Evolutionary conservation across 352 stramenopile genomes (phyloP), one percentile per base, ranked within the genome.

Genomic region (Aphanomyces cochlioides): DNA sequence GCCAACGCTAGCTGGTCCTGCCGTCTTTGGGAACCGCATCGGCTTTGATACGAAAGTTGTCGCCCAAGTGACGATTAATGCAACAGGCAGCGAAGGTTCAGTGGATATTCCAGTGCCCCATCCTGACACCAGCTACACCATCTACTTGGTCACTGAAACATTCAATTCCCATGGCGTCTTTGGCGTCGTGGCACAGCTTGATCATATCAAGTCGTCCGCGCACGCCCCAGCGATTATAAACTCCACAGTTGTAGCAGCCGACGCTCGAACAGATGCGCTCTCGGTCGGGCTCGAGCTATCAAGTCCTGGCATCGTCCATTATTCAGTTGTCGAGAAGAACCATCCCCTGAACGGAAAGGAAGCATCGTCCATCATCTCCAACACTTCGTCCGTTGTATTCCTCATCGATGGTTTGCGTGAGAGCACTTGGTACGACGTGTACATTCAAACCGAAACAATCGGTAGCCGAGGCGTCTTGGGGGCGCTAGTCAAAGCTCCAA

Each of bases 91-190:
- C 5, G 89, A 81, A 78, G 66, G 67, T 37, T 80, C 90, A 60
- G 60, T 91, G 34, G 78, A 84, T 13, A 72, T 93, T 21, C 68
- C 66, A 15, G 85, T 91, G 0, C 84, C 87, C 8, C 67, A 73
- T 4, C 65, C 82, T 10, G 81, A 79, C 5, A 57, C 69, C 0
- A 90, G 89, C 68, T 92, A 92, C 75, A 90, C 83, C 0, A 73
- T 92, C n/a, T 76, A 85, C 57, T 65, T 94, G 10, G 84, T 91
- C 8, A 89, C 86, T 0, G 86, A 94, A 67, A 94, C 84, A 0
- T 76, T 73, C 7, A 68, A 61, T 43, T 92, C 84, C 45, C 82
- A 86, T 15, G 86, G 86, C 3, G 84, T 92, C 21, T 94, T 84
- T 59, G 86, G 86, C 0, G 83, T 75, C 7, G 84, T 94, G 17